A percentile compares a stretch with the other conserved stretches of the same genome.
Evolutionary conservation across 805 yeast species (phyloP).

Genomic region (Candida quercuum): DNA sequence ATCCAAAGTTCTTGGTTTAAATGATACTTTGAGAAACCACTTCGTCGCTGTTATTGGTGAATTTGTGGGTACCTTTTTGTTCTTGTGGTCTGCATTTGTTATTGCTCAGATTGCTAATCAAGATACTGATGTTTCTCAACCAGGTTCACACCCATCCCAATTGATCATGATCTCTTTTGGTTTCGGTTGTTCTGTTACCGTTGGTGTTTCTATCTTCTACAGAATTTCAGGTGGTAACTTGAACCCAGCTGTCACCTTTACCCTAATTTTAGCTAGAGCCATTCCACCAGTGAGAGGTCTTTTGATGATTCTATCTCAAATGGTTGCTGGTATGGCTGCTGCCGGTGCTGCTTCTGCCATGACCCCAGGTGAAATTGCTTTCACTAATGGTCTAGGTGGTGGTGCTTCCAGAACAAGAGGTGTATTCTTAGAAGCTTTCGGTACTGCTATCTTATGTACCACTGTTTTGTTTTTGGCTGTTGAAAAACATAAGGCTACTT

Average conservation of each 20-base stretch:
- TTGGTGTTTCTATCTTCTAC: slow-evolving; percentile 61
- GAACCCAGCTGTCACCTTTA: slow-evolving; percentile 82
- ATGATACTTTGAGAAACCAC: slow-evolving; percentile 50
- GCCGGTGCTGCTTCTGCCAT: slow-evolving; percentile 84
- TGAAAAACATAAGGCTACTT: slow-evolving; percentile 71
- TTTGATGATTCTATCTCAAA: slow-evolving; percentile 60
- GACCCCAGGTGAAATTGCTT: slow-evolving; percentile 75
- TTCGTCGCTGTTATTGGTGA: slow-evolving; percentile 70
- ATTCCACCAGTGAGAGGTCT: slow-evolving; percentile 67
- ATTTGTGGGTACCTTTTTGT: slow-evolving; percentile 80
- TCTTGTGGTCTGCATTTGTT: slow-evolving; percentile 74
- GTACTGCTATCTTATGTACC: slow-evolving; percentile 64
- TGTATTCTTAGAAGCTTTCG: slow-evolving; percentile 76
- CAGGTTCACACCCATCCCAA: slow-evolving; percentile 58
- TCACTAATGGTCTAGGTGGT: slow-evolving; percentile 67
- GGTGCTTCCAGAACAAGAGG: slow-evolving; percentile 73
- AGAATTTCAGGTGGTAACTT: slow-evolving; percentile 86
- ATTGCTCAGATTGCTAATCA: slow-evolving; percentile 82
- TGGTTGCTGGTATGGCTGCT: slow-evolving; percentile 86
- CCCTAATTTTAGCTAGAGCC: slow-evolving; percentile 68
- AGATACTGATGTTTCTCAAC: slow-evolving; percentile 29
- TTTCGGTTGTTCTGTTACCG: slow-evolving; percentile 81
- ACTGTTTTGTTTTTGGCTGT: slow-evolving; percentile 82
- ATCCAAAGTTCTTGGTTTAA: slow-evolving; percentile 32
- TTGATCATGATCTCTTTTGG: slow-evolving; percentile 79